Conservation (phyloP, 2,329 filamentous ascomycete genomes). For the Botrytis byssoidea region DNA sequence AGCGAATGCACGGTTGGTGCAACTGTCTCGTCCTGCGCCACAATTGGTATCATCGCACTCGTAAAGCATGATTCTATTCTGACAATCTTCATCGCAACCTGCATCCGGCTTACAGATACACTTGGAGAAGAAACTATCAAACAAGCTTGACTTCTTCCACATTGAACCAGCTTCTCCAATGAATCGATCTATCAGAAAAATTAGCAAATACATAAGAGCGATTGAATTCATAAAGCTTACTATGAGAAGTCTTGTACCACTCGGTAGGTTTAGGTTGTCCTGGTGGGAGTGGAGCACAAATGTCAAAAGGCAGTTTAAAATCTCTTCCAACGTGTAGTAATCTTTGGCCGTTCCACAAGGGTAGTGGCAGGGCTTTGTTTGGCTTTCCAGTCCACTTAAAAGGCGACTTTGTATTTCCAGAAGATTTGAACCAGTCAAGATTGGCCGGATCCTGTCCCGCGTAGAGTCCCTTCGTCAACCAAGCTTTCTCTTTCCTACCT, state of each 20-base stretch:
- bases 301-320: conserved; percentile 85
- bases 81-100: conserved; percentile 85
- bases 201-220: conserved; percentile 23
- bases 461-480: conserved; percentile 80
- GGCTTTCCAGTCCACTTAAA: conserved; percentile 47
- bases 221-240: conserved; percentile 50
- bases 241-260: conserved; percentile 89
- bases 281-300: conserved; percentile 82
- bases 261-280: conserved; percentile 90
- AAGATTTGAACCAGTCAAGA: conserved; percentile 33
- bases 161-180: conserved; percentile 76
- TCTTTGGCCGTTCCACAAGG: conserved; percentile 74
- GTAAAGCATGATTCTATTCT: conserved; percentile 96
- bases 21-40: conserved; percentile 68
- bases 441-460: conserved; percentile 64
- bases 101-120: conserved; percentile 76
- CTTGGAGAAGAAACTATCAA: conserved; percentile 71
- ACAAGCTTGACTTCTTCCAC: conserved; percentile 77
- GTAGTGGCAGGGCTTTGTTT: conserved; percentile 65
- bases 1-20: conserved; percentile 85
- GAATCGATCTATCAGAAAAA: conserved; percentile 68
- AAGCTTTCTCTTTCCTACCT: conserved; percentile 44
- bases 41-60: conserved; percentile 94
- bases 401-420: conserved; percentile 20
- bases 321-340: conserved; percentile 70